Evolutionary conservation across 2,329 filamentous ascomycete species (phyloP), one percentile per base, ranked within the genome.

Genomic region (Xylariaceae sp.): DNA sequence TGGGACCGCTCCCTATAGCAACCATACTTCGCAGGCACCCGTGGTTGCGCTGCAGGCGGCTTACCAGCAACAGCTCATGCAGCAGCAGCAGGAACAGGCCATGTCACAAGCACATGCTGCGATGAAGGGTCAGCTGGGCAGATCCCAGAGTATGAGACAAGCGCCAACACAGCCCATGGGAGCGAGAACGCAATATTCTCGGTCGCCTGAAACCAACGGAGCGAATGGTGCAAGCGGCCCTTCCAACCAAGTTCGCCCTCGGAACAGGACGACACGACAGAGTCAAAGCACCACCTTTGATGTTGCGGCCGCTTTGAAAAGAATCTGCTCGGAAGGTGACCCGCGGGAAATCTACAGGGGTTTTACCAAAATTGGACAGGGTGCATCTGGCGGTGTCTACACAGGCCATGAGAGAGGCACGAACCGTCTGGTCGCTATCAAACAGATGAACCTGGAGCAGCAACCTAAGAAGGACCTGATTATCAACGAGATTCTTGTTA

Each of bases 381-480:
- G 94, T 74, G 94, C 94, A 44, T 97, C 93, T 7, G 94, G 94
- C 67, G 94, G 94, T 62, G 94, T 99, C 1, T 99, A 87, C 71
- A 96, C 91, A 0, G 94, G 93, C 2, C 90, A 93, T 72, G 90
- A 97, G 74, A 82, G 86, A 65, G 88, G 85, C 58, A 89, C 86
- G 45, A 96, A 96, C 75, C 86, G 88, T 63, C 86, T 95, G 67
- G 94, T 99, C 44, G 94, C 94, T 48, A 97, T 99, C 76, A 99
- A 99, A 79, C 94, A 99, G 79, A 99, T 99, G 94, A 97, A 97
- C 67, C 78, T 99, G 58, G 94, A 97, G 74, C 89, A 97, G 75
- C 94, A 99, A 71, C 94, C 94, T 2, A 97, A 97, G 83, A 99
- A 99, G 75, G 94, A 99, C 69, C 80, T 97, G 53, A 99, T 99